A percentile compares a stretch with the other conserved stretches of the same genome.
These are phyloP conservation scores for Paecilomyces formosus DNA, from an alignment of 2,329 filamentous ascomycete species.

Conservation along the genomic window DNA sequence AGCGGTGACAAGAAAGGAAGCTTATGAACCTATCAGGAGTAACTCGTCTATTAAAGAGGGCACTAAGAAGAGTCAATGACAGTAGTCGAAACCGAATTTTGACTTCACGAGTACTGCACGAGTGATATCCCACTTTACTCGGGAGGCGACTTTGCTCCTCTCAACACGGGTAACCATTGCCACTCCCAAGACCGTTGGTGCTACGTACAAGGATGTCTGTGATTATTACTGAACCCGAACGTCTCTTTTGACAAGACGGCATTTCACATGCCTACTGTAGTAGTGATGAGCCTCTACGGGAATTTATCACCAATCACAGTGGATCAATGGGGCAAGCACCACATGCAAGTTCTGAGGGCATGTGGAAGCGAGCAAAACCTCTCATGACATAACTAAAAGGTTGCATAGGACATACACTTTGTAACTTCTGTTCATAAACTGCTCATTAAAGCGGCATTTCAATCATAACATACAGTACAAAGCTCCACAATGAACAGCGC, in stretches of 20 bases:
- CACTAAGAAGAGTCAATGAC: too few relatives aligned
- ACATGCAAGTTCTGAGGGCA: neutral
- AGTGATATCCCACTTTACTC: neutral
- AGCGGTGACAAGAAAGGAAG: too few relatives aligned
- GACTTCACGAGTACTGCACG: neutral
- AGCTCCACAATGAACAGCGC: neutral
- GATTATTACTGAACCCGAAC: neutral
- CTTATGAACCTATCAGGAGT: too few relatives aligned
- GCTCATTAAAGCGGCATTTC: neutral
- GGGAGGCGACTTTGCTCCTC: neutral
- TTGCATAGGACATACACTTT: neutral
- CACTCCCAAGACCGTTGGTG: neutral
- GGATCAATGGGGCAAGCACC: neutral
- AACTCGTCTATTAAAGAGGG: too few relatives aligned
- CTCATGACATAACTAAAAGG: neutral
- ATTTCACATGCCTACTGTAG: neutral
- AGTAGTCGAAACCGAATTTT: neutral
- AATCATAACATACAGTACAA: neutral
- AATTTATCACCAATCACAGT: neutral
- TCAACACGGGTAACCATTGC: neutral
- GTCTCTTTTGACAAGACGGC: neutral
- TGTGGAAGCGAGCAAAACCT: neutral
- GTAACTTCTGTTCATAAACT: neutral
- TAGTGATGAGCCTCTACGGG: neutral
- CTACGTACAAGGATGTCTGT: neutral